These are phyloP conservation scores for Boechera stricta DNA, from an alignment of 345 rosid species.

Conservation along the genomic window DNA sequence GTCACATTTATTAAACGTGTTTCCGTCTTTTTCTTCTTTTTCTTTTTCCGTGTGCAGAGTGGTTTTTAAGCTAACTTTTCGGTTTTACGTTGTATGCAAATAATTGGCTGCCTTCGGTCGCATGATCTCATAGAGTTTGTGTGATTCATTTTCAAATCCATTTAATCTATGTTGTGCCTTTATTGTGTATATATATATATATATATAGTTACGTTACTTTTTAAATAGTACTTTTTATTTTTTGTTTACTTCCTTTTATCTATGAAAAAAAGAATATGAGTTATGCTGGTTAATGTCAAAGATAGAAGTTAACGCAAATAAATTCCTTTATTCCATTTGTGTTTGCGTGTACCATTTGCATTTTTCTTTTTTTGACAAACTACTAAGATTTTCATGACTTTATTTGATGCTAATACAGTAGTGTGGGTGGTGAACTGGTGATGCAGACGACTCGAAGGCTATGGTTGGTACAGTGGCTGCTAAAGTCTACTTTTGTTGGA, in stretches of 20 bases:
- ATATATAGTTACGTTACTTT: neutral
- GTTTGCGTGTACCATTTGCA: neutral
- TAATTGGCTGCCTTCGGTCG: neutral
- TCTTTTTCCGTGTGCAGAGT: neutral
- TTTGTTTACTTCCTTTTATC: neutral
- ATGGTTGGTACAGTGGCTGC: neutral
- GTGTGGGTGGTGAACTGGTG: neutral
- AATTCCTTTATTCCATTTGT: neutral
- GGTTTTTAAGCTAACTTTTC: neutral
- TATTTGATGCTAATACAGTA: neutral
- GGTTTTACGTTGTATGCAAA: neutral
- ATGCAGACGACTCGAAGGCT: neutral
- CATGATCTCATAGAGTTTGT: neutral
- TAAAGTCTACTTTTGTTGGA: neutral
- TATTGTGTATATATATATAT: neutral
- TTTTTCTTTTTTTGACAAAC: neutral
- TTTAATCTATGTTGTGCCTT: neutral
- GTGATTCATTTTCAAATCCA: neutral
- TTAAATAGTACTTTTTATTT: neutral
- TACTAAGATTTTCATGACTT: neutral
- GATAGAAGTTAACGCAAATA: neutral
- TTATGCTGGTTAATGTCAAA: neutral
- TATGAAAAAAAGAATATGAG: neutral
- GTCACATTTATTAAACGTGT: constrained; percentile 2
- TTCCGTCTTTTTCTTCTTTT: neutral